Evolutionary conservation across 2,329 filamentous ascomycete genomes (phyloP).

Genomic region (Trichoderma sp.): DNA sequence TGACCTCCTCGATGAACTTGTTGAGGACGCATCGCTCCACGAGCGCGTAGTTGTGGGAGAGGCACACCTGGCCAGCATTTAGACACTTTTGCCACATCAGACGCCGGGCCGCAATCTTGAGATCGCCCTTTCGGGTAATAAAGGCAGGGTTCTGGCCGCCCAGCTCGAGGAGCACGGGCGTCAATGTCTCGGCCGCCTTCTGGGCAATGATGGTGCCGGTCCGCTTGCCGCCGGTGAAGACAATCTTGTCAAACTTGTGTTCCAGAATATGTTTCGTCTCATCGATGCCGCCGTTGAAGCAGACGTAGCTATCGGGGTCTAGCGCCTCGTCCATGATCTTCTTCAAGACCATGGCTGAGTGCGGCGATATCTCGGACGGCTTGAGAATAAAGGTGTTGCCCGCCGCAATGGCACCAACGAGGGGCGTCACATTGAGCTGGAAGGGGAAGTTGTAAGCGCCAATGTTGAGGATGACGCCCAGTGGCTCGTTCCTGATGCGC

Average conservation of each 20-base stretch:
- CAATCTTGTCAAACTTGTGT: slow-evolving; percentile 96
- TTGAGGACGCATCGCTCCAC: slow-evolving; percentile 73
- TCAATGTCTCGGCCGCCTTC: slow-evolving; percentile 85
- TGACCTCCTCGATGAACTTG: slow-evolving; percentile 71
- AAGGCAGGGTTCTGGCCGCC: slow-evolving; percentile 92
- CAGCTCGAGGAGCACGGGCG: slow-evolving; percentile 84
- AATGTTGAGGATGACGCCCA: slow-evolving; percentile 81
- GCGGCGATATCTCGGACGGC: slow-evolving; percentile 79
- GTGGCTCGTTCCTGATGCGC: slow-evolving; percentile 79
- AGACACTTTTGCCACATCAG: slow-evolving; percentile 85
- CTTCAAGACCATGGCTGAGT: slow-evolving; percentile 74
- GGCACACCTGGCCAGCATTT: slow-evolving; percentile 87
- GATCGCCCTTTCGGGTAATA: slow-evolving; percentile 78
- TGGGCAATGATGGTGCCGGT: slow-evolving; percentile 87
- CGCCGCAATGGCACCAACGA: slow-evolving; percentile 87
- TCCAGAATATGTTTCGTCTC: slow-evolving; percentile 81
- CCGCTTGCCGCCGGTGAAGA: slow-evolving; percentile 79
- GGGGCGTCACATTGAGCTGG: slow-evolving; percentile 72
- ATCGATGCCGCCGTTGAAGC: slow-evolving; percentile 76
- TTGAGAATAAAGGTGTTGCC: slow-evolving; percentile 90
- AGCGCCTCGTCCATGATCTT: slow-evolving; percentile 74
- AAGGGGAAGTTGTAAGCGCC: slow-evolving; percentile 94
- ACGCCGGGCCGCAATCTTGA: slow-evolving; percentile 75
- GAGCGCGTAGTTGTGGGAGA: slow-evolving; percentile 89
- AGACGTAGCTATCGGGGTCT: slow-evolving; percentile 71